A percentile compares a stretch with the other conserved stretches of the same genome.
These are phyloP conservation scores for Durio zibethinus DNA, from an alignment of 345 rosid species.

Conservation along the genomic window DNA sequence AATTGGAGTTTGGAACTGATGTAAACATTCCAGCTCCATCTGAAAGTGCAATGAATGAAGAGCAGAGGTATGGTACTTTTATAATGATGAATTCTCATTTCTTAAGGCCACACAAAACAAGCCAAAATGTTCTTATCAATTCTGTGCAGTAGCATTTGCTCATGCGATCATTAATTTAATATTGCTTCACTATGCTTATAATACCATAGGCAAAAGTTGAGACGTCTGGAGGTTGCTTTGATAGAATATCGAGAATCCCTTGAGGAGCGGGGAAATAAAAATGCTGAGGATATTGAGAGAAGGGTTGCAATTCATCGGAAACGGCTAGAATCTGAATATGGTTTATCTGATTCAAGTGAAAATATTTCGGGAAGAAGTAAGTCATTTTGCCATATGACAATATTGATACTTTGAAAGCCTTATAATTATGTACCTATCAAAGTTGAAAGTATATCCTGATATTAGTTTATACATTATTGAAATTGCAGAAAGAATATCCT, in stretches of 20 bases:
- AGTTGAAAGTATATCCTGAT: background rate
- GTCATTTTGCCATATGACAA: slow-evolving; percentile 21
- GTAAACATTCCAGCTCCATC: slow-evolving; percentile 44
- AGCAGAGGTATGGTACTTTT: slow-evolving; percentile 57
- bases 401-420: background rate
- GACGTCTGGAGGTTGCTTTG: slow-evolving; percentile 86
- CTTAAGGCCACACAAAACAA: background rate
- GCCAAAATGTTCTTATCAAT: background rate
- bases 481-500: slow-evolving; percentile 52
- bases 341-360: slow-evolving; percentile 43
- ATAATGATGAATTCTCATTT: background rate
- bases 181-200: slow-evolving; percentile 18
- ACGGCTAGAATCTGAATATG: slow-evolving; percentile 73
- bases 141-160: background rate
- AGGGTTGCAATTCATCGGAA: slow-evolving; percentile 74
- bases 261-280: slow-evolving; percentile 82
- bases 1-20: slow-evolving; percentile 48
- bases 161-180: background rate
- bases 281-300: slow-evolving; percentile 79
- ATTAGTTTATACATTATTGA: background rate
- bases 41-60: slow-evolving; percentile 75
- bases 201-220: slow-evolving; percentile 71
- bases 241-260: slow-evolving; percentile 94
- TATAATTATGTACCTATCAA: background rate
- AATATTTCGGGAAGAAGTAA: slow-evolving; percentile 52